Evolutionary conservation across 139 green algal genomes (phyloP), one percentile per base, ranked within the genome.

Genomic region (Ostreobium quekettii): DNA sequence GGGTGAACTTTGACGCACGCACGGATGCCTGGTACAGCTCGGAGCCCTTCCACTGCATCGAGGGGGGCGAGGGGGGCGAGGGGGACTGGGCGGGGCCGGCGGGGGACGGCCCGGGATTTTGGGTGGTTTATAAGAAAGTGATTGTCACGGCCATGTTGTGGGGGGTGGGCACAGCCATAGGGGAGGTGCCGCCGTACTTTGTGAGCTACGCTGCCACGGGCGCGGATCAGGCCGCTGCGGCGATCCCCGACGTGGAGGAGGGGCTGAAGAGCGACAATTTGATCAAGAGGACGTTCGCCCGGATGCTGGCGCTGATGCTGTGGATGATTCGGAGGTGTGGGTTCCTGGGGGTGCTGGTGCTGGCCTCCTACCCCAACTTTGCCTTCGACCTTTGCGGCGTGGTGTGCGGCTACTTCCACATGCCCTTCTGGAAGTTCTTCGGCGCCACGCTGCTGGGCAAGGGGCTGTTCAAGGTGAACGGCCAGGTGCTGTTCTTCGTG

Each of bases 391-490:
- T 97, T 38, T 97, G 90, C 78, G 90, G 90, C 56, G 90, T 97
- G 42, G 88, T 80, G 81, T 97, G 90, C 73, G 90, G 90, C 36
- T 82, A 84, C 53, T 96, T 94, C 79, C 65, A 80, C 56, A 95
- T 97, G 84, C 89, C 89, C 19, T 97, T 96, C 61, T 95, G 86
- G 88, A 65, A 84, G 64, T 97, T 97, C 64, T 93, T 97, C 65
- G 84, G 80, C 0, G 90, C 83, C 26, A 93, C 85, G 8, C 70
- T 93, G 19, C 66, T 93, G 3, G 90, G 90, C 63, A 97, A 97
- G 78, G 90, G 77, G 5, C 31, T 90, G 6, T 66, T 97, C 69
- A 95, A 95, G 74, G 82, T 87, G 38, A 68, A 75, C 3, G 57
- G 48, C 2, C 73, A 81, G 71, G 71, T 71, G 22, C 5, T 80